Evolutionary conservation across 805 yeast genomes (phyloP).

Genomic region (Zygosaccharomyces siamensis): DNA sequence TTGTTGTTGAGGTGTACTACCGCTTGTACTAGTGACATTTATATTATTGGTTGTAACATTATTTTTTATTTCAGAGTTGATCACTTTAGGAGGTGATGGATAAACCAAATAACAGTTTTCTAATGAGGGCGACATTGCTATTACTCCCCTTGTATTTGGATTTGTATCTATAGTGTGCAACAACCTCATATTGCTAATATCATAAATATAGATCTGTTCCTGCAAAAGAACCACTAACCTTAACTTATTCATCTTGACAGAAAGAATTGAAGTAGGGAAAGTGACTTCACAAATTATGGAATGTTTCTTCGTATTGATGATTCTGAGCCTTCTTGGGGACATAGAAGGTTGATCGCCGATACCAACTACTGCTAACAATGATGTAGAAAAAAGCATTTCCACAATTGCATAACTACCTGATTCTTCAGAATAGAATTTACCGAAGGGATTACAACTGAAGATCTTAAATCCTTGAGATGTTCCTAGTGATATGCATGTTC

Average conservation of each 20-base stretch:
- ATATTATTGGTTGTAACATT: conserved; percentile 32
- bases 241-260: conserved; percentile 60
- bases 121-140: conserved; percentile 53
- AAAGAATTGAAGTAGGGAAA: conserved; percentile 57
- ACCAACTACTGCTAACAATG: conserved; percentile 68
- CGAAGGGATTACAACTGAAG: conserved; percentile 66
- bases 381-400: conserved; percentile 74
- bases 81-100: conserved; percentile 67
- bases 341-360: conserved; percentile 60
- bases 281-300: conserved; percentile 65
- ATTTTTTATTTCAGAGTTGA: conserved; percentile 32
- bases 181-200: conserved; percentile 63
- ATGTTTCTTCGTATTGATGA: conserved; percentile 69
- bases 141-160: conserved; percentile 49
- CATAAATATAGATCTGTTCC: conserved; percentile 68
- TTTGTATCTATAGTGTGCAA: conserved; percentile 50
- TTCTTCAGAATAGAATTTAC: conserved; percentile 44
- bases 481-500: conserved; percentile 66
- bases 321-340: conserved; percentile 76
- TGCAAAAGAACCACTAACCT: conserved; percentile 56
- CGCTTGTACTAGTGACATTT: conserved; percentile 9
- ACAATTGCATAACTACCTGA: conserved; percentile 60
- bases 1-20: conserved; percentile 26
- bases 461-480: conserved; percentile 58
- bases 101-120: conserved; percentile 59